A percentile compares a stretch with the other conserved stretches of the same genome.
Evolutionary conservation across 2,329 filamentous ascomycete species (phyloP).

Genomic region (Fusarium sp.): DNA sequence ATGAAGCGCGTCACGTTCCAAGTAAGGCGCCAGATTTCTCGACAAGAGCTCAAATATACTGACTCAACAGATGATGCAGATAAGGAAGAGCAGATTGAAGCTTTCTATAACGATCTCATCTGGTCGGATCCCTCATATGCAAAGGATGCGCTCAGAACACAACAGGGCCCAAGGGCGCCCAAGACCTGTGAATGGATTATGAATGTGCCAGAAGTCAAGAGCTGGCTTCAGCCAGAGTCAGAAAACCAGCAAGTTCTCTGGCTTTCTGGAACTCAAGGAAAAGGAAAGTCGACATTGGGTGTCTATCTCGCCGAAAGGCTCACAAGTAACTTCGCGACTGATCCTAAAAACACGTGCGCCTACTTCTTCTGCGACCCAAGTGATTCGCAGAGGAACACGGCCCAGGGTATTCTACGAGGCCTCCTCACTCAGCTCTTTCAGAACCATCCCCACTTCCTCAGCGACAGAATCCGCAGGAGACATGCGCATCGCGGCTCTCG

Average conservation of each 20-base stretch:
- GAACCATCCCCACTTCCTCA: slow-evolving; percentile 19
- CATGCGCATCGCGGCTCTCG: slow-evolving; percentile 14
- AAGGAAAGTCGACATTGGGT: slow-evolving; percentile 19
- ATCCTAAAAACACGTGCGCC: slow-evolving; percentile 14
- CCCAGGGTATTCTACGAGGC: slow-evolving; percentile 16
- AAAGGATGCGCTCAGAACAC: slow-evolving; percentile 20
- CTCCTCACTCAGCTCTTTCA: slow-evolving; percentile 25
- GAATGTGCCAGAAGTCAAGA: slow-evolving; percentile 1
- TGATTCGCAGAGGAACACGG: slow-evolving; percentile 16
- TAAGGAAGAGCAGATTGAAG: slow-evolving; percentile 15
- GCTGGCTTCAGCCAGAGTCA: slow-evolving; percentile 6
- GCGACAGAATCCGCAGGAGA: slow-evolving; percentile 24
- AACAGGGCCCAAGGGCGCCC: slow-evolving; percentile 15
- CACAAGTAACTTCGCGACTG: slow-evolving; percentile 9
- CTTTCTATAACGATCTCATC: slow-evolving; percentile 19
- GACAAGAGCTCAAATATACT: background rate
- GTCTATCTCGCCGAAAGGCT: slow-evolving; percentile 19
- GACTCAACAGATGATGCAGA: slow-evolving; percentile 10
- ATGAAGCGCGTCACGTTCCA: slow-evolving; percentile 15
- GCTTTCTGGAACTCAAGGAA: slow-evolving; percentile 15
- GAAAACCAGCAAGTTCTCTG: slow-evolving; percentile 5
- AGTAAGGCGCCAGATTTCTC: background rate
- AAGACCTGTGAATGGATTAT: slow-evolving; percentile 28
- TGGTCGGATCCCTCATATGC: slow-evolving; percentile 17
- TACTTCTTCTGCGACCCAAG: slow-evolving; percentile 23